Base-by-base conservation (phyloP, 2,329 filamentous ascomycete genomes). In the Fusarium sp. region DNA sequence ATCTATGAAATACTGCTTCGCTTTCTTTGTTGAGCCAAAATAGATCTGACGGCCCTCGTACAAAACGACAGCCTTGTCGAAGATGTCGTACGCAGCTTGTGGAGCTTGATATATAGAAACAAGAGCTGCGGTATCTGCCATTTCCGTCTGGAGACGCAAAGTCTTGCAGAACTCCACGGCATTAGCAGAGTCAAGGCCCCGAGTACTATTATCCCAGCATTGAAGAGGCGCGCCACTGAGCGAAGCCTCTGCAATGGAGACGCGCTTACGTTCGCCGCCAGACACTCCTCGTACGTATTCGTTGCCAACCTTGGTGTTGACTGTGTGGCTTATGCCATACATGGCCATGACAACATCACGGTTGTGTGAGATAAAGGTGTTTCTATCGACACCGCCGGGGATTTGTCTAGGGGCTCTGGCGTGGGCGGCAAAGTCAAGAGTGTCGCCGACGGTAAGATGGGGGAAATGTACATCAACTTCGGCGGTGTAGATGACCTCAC, bases 401-500 rank as follows among this genome's bases (percentile, higher is more conserved):
- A 87, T 79, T 13, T 81, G 69, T 22, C 84, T 82, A 0, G 88
- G 88, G 24, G 87, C 83, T 49, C 88, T 82, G 5, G 90, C 88
- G 31, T 84, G 80, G 8, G 90, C 89, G 19, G 91, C 91, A 61
- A 93, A 93, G 48, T 85, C 86, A 13, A 93, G 80, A 0, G 91
- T 93, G 67, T 93, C 88, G 47, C 89, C 90, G 12, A 93, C 90
- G 4, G 85, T 88, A 67, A 93, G 78, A 75, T 87, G 84, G 5
- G 90, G 89, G 69, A 92, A 92, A 75, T 92, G 90, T 3, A 89
- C 88, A 72, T 94, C 91, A 29, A 91, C 88, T 75, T 93, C 91
- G 53, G 90, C 90, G 0, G 89, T 92, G 77, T 93, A 94, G 72
- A 94, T 93, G 54, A 89, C 90, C 76, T 94, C 91, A 52, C 91